Base-by-base conservation (phyloP, 2,329 filamentous ascomycete species). In the Cordyceps tenuipes region DNA sequence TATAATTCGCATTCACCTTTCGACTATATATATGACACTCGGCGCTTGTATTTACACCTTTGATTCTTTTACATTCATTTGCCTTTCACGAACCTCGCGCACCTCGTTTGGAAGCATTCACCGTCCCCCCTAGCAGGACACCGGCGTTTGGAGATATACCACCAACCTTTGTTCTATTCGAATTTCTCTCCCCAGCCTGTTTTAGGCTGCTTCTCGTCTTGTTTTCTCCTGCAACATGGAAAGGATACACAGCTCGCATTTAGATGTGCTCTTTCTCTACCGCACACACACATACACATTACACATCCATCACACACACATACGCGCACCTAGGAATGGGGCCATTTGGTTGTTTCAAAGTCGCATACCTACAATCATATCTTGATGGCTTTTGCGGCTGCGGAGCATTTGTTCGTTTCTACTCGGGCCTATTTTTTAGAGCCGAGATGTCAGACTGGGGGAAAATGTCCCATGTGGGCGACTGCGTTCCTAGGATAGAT, bases 81-180 rank as follows among this genome's bases (percentile, higher is more conserved):
- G 17, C 41, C 52, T 49, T 29, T 21, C 17, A 26, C 50, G 31
- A 43, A 49, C 43, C 29, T 29, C n/a, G 21, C 31, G 21, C 41
- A 60, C 47, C 50, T 47, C 43, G 50, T 49, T 57, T 34, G 57
- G 43, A 54, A 34, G 50, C 57, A 63, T 63, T 62, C 60, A 57
- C 56, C 61, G 64, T 66, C 29, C 62, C 29, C 62, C 59, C 61
- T 60, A 63, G 63, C 61, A 62, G 64, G 65, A 62, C 63, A 54
- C 52, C 55, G 66, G 65, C 63, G 64, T 66, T 64, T 63, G 60
- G 63, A 64, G 64, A 65, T 66, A 65, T 66, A 64, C 63, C 64
- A 65, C 60, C 46, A 61, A 52, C 29, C 53, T 23, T 39, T 50
- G 29, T 52, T 44, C 44, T 36, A 31, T 41, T 46, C 43, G 9